Evolutionary conservation across 371 early-diverging fungal species (phyloP).

Genomic region (Phascolomyces articulosus): DNA sequence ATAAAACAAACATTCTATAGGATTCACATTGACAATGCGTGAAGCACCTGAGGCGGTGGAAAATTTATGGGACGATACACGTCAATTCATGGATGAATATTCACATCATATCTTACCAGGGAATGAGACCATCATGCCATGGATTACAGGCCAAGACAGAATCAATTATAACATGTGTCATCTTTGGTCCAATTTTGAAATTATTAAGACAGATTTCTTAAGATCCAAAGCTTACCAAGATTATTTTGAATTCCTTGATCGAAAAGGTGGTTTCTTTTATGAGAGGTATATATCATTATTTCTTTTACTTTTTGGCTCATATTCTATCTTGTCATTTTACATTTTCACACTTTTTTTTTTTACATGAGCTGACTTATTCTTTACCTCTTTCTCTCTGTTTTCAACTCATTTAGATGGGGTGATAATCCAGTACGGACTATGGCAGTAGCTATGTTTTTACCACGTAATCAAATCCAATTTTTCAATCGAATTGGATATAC

Average conservation of each 20-base stretch:
- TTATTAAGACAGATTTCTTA: constrained; percentile 76
- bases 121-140: constrained; percentile 29
- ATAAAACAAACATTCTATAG: constrained; percentile 16
- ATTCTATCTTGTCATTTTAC: too few relatives aligned
- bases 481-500: constrained; percentile 86
- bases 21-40: constrained; percentile 19
- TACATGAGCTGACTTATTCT: neutral
- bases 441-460: constrained; percentile 85
- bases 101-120: constrained; percentile 9
- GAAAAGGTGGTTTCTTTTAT: constrained; percentile 89
- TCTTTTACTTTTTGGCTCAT: too few relatives aligned
- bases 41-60: constrained; percentile 11
- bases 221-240: constrained; percentile 71
- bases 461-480: constrained; percentile 80
- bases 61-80: constrained; percentile 21
- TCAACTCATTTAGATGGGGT: constrained; percentile 63
- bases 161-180: constrained; percentile 69
- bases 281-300: constrained; percentile 60
- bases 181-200: constrained; percentile 71
- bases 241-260: constrained; percentile 85
- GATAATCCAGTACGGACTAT: constrained; percentile 69
- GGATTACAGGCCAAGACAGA: constrained; percentile 28
- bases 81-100: constrained; percentile 18
- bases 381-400: neutral
- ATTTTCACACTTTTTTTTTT: too few relatives aligned